Evolutionary conservation across 2,329 filamentous ascomycete species (phyloP), one percentile per base, ranked within the genome.

Genomic region (Exophiala sp.): DNA sequence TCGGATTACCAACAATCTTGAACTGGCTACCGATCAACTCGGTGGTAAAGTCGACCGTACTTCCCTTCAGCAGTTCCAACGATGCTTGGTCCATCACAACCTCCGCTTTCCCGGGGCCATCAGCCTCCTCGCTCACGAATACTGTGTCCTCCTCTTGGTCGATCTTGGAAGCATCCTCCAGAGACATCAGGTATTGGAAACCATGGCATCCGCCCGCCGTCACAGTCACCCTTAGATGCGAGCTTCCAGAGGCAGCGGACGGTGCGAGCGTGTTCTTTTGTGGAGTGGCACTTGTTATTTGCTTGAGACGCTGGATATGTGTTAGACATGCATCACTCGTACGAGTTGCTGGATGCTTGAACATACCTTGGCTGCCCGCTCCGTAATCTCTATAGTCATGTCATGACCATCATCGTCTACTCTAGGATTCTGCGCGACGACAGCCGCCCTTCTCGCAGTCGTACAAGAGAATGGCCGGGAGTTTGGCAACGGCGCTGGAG

Each of bases 131-230:
- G 44, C 85, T 89, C 59, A 89, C 83, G 64, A 97, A 96, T 20
- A 97, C 78, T 0, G 88, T 94, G 68, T 99, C 94, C 65, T 97
- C 94, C 56, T 91, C 85, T 21, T 81, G 68, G 47, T 82, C 77
- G 12, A 87, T 72, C 49, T 83, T 78, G 12, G 73, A 73, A 9
- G 70, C 70, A 14, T 75, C 67, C 46, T 89, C 86, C 3, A 97
- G 79, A 12, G 86, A 89, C 89, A 99, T 96, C 43, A 95, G 76
- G 68, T 99, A 99, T 70, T 99, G 94, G 71, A 99, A 99, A 46
- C 94, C 94, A 72, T 99, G 94, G 71, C 94, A 99, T 52, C 94
- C 94, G 60, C 94, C 94, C 52, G 87, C 90, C 67, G 95, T 91
- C 54, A 99, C 91, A 57, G 88, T 86, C 62, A 99, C 88, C 48